Evolutionary conservation across 306 rosid species (phyloP).

Genomic region (Lathyrus sativus): DNA sequence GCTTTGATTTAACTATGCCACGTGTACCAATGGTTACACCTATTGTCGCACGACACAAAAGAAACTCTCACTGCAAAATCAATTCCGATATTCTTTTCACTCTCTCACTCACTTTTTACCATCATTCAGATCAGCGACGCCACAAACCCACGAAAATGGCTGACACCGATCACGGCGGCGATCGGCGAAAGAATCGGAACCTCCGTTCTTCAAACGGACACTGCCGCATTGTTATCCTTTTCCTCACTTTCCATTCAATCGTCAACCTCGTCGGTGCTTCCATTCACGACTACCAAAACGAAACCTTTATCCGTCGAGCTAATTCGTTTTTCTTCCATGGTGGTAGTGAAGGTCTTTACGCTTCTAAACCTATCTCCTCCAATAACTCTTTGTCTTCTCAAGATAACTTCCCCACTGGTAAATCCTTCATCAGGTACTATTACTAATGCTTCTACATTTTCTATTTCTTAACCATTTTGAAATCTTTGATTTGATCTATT

Average conservation of each 20-base stretch:
- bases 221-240: slow-evolving; percentile 12
- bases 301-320: slow-evolving; percentile 61
- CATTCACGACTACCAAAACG: slow-evolving; percentile 69
- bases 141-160: not conserved
- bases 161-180: slow-evolving; percentile 4
- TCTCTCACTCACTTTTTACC: not conserved
- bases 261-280: slow-evolving; percentile 58
- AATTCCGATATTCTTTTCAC: not conserved
- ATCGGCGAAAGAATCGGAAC: not conserved
- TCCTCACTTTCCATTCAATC: slow-evolving; percentile 35
- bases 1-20: not conserved
- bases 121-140: not conserved
- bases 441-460: not conserved
- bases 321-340: slow-evolving; percentile 85
- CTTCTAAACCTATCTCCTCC: slow-evolving; percentile 44
- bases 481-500: not conserved
- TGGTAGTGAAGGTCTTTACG: slow-evolving; percentile 79
- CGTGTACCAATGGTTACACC: not conserved
- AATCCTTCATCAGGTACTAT: slow-evolving; percentile 67
- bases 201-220: slow-evolving; percentile 32
- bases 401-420: slow-evolving; percentile 61
- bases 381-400: slow-evolving; percentile 42
- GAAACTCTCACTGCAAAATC: not conserved
- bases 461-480: not conserved
- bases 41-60: not conserved